A percentile compares a stretch with the other conserved stretches of the same genome.
Conservation (phyloP, 768 basidiomycete species). For the Omphalotus guepiniiformis region DNA sequence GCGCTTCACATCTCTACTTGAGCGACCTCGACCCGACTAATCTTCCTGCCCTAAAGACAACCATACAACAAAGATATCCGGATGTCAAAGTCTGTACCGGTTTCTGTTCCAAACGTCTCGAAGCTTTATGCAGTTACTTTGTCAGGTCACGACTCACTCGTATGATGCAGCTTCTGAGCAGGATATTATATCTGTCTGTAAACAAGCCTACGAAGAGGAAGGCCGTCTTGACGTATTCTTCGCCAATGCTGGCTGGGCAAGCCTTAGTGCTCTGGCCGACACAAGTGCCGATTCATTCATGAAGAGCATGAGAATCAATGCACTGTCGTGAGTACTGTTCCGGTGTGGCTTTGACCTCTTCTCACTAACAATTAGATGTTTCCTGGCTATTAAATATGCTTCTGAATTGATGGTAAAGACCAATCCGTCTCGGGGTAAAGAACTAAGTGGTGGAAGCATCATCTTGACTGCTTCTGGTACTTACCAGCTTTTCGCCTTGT, state of each 20-base stretch:
- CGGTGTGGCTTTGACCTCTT: neutral
- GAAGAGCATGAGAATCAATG: conserved; percentile 75
- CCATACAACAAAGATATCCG: conserved; percentile 63
- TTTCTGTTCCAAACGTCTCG: neutral
- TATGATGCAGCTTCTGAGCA: conserved; percentile 83
- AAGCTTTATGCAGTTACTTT: neutral
- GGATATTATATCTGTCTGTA: conserved; percentile 64
- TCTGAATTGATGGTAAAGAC: conserved; percentile 75
- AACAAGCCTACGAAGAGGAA: conserved; percentile 72
- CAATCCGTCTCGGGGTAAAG: conserved; percentile 67
- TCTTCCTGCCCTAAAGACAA: conserved; percentile 65
- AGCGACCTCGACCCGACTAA: conserved; percentile 65
- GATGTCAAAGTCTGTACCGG: conserved; percentile 65
- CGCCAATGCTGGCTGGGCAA: conserved; percentile 84
- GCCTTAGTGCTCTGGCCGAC: conserved; percentile 43
- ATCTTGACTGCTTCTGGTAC: conserved; percentile 82
- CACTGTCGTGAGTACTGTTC: conserved; percentile 39
- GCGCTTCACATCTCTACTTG: conserved; percentile 73
- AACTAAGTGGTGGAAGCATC: conserved; percentile 71
- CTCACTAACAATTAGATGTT: conserved; percentile 52
- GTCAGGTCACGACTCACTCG: conserved; percentile 68
- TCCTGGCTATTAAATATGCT: conserved; percentile 84
- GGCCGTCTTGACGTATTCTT: conserved; percentile 92
- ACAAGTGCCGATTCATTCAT: conserved; percentile 65
- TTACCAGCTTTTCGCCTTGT: conserved; percentile 18